phyloP scores from a whole-genome alignment of 2,329 filamentous ascomycete species.

The Aspergillus quadrilineatus region DNA sequence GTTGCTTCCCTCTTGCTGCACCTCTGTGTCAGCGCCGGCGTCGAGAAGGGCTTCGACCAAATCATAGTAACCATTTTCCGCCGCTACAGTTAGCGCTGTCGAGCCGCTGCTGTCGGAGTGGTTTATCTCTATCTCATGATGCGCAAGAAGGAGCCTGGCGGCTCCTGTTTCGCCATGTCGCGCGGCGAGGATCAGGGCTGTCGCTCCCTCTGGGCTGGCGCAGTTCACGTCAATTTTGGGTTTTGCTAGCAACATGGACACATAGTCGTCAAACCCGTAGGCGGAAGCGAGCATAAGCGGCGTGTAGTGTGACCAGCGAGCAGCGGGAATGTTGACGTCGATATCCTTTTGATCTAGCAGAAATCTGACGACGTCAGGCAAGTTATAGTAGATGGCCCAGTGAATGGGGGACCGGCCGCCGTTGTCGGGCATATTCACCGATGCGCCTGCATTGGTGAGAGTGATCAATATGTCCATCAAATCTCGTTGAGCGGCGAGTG shows the following conservation, averaged over 20 bases:
- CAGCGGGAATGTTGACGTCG: slow-evolving; percentile 3
- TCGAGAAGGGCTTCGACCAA: slow-evolving; percentile 7
- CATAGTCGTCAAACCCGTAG: background rate
- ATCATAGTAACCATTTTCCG: background rate
- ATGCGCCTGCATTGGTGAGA: background rate
- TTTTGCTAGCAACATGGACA: background rate
- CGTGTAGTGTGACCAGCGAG: background rate
- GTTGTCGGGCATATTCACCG: slow-evolving; percentile 3
- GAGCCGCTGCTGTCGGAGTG: background rate
- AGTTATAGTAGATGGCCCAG: background rate
- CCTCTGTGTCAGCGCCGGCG: slow-evolving; percentile 4
- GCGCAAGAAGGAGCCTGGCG: background rate
- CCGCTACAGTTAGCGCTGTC: slow-evolving; percentile 2
- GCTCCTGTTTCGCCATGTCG: background rate
- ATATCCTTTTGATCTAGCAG: slow-evolving; percentile 4
- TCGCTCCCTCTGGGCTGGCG: background rate
- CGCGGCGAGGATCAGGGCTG: slow-evolving; percentile 3
- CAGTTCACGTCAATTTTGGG: slow-evolving; percentile 6
- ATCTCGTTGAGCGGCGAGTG: background rate
- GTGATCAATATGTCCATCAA: background rate
- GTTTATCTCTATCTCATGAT: slow-evolving; percentile 4
- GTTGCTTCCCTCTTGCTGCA: background rate
- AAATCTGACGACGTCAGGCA: background rate
- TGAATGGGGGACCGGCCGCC: slow-evolving; percentile 1
- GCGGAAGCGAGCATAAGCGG: background rate